A percentile compares a stretch with the other conserved stretches of the same genome.
Conservation (phyloP, 129 eudicot species). For the Escallonia herrerae region DNA sequence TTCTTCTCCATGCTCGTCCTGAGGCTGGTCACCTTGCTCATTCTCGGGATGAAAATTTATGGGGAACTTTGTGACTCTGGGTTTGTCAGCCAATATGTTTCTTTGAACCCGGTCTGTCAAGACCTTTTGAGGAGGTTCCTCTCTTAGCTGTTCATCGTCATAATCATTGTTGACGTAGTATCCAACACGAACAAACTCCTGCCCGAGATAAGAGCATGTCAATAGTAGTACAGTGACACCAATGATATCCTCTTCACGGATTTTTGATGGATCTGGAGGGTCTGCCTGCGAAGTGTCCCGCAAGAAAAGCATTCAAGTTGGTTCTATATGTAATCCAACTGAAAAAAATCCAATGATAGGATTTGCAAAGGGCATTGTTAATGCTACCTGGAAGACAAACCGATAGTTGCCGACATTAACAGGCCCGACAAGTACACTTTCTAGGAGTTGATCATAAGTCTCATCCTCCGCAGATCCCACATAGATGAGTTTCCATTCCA, state of each 20-base stretch:
- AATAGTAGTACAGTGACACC: conserved; percentile 64
- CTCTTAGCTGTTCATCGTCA: conserved; percentile 62
- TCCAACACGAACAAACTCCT: conserved; percentile 67
- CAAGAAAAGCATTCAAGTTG: not conserved
- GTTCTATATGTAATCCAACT: not conserved
- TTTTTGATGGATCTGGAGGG: conserved; percentile 63
- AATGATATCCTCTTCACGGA: conserved; percentile 63
- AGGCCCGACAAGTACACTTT: conserved; percentile 86
- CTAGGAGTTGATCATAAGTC: conserved; percentile 69
- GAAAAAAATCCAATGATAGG: not conserved
- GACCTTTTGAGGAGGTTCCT: conserved; percentile 69
- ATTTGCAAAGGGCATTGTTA: too few relatives aligned
- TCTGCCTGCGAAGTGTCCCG: conserved; percentile 38
- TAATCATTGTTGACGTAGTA: conserved; percentile 70
- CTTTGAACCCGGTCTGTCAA: conserved; percentile 54
- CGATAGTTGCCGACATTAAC: conserved; percentile 71
- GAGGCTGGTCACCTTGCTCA: conserved; percentile 35
- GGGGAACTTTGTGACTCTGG: conserved; percentile 66
- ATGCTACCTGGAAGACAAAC: conserved; percentile 51
- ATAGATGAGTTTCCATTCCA: conserved; percentile 79
- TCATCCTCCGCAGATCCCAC: conserved; percentile 97
- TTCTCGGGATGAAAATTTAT: conserved; percentile 56
- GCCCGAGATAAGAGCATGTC: conserved; percentile 74
- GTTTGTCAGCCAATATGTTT: conserved; percentile 63
- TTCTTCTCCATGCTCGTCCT: conserved; percentile 16